Base-by-base conservation (phyloP, 2,329 filamentous ascomycete genomes). In the Anthostomella pinea region DNA sequence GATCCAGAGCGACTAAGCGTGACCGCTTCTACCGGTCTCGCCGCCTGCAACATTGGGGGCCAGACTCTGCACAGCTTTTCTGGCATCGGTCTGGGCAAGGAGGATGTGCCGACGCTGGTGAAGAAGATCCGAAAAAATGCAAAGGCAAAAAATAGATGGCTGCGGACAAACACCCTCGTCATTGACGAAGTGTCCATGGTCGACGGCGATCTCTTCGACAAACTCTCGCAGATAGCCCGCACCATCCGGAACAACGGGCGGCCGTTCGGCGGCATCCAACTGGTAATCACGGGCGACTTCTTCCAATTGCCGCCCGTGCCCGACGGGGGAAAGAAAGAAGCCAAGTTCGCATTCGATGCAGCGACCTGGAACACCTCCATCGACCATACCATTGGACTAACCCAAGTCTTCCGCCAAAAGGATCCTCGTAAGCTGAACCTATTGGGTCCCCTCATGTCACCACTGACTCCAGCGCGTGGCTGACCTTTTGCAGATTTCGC, bases 151-250 rank as follows among this genome's bases (percentile, higher is more conserved):
- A 84, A 81, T 46, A 79, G 91, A 25, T 98, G 94, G 94, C 67
- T 94, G 48, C 79, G 81, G 38, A 95, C 89, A 1, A 95, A 90
- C 56, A 80, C 88, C 9, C 75, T 98, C 16, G 75, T 98, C 49
- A 79, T 98, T 52, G 93, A 98, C 63, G 93, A 98, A 60, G 83
- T 98, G 3, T 97, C 93, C 9, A 98, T 98, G 94, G 90, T 98
- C 4, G 93, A 98, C 53, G 93, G 88, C 1, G 90, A 96, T 21
- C 72, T 98, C 0, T 98, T 97, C 50, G 93, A 98, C 68, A 98
- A 98, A 62, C 75, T 98, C 13, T 89, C 94, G 44, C 79, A 85
- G 43, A 85, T 98, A 49, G 91, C 90, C 10, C 79, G 91, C 38
- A 79, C 73, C 3, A 81, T 98, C 44, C 81, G 90, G 35, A 95